A percentile compares a stretch with the other conserved stretches of the same genome.
Conservation (phyloP, 306 rosid species). For the Glycyrrhiza uralensis region DNA sequence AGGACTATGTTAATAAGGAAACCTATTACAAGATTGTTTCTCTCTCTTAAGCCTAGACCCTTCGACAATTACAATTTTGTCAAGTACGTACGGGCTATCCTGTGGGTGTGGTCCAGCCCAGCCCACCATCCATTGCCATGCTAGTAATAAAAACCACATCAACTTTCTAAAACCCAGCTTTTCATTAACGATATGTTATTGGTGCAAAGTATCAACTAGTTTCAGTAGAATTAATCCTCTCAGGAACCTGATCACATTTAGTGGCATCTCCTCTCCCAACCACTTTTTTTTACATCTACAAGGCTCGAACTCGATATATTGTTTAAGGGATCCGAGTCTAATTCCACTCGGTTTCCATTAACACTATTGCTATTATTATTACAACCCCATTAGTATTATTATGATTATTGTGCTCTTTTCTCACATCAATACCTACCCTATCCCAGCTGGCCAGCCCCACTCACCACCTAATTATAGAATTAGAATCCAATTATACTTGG, state of each 20-base stretch:
- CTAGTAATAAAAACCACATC: background rate
- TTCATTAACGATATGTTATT: too few relatives aligned
- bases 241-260: too few relatives aligned
- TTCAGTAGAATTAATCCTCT: too few relatives aligned
- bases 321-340: too few relatives aligned
- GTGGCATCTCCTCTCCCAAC: too few relatives aligned
- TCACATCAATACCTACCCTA: slow-evolving; percentile 22
- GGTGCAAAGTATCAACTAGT: too few relatives aligned
- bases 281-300: too few relatives aligned
- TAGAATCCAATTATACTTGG: slow-evolving; percentile 2
- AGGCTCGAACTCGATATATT: too few relatives aligned
- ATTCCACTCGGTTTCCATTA: too few relatives aligned
- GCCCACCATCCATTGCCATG: slow-evolving; percentile 6
- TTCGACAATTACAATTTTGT: background rate
- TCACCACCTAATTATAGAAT: slow-evolving; percentile 1
- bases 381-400: background rate
- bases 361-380: background rate
- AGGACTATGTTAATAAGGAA: background rate
- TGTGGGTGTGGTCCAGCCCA: slow-evolving; percentile 29
- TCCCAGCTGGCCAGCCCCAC: slow-evolving; percentile 1
- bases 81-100: background rate
- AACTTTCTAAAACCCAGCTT: background rate
- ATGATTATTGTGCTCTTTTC: background rate
- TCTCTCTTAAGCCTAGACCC: background rate
- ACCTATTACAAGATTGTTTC: background rate